Evolutionary conservation across 2,329 filamentous ascomycete genomes (phyloP).

Genomic region (Nakataea oryzae): DNA sequence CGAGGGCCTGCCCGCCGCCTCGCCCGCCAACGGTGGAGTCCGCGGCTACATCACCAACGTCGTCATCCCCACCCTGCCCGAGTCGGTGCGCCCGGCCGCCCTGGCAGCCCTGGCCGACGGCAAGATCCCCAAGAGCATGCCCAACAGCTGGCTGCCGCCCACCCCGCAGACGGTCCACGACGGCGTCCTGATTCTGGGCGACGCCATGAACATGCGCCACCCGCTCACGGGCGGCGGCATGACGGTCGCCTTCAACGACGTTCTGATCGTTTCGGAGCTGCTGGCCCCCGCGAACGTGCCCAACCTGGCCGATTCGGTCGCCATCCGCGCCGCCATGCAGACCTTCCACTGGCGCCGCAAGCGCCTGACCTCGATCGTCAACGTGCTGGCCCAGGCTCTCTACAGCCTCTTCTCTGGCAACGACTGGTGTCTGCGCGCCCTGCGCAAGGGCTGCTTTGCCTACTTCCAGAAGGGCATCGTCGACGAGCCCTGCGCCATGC

Average conservation of each 20-base stretch:
- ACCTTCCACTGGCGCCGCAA: slow-evolving; percentile 85
- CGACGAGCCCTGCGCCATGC: slow-evolving; percentile 68
- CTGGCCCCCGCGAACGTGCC: slow-evolving; percentile 61
- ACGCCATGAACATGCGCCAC: slow-evolving; percentile 99
- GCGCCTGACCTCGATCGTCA: slow-evolving; percentile 75
- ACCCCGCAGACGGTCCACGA: slow-evolving; percentile 47
- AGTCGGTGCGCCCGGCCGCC: slow-evolving; percentile 62
- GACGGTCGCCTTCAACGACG: slow-evolving; percentile 95
- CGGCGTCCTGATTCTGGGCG: slow-evolving; percentile 75
- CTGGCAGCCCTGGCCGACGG: slow-evolving; percentile 66
- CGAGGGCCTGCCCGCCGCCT: slow-evolving; percentile 62
- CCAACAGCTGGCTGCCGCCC: slow-evolving; percentile 86
- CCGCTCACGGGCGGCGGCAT: slow-evolving; percentile 94
- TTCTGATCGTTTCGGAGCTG: slow-evolving; percentile 63
- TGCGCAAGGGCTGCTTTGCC: slow-evolving; percentile 83
- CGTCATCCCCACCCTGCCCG: slow-evolving; percentile 69
- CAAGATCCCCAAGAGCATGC: slow-evolving; percentile 74
- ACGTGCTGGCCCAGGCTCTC: slow-evolving; percentile 91
- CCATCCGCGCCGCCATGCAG: slow-evolving; percentile 58
- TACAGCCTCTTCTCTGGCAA: slow-evolving; percentile 87
- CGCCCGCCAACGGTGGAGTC: slow-evolving; percentile 67
- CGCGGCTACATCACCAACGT: slow-evolving; percentile 68
- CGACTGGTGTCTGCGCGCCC: slow-evolving; percentile 62
- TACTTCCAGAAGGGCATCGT: slow-evolving; percentile 77
- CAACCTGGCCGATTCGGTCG: slow-evolving; percentile 53